A percentile compares a stretch with the other conserved stretches of the same genome.
phyloP scores from a whole-genome alignment of 805 yeast genomes.

The Zygoascus flipseniorum region DNA sequence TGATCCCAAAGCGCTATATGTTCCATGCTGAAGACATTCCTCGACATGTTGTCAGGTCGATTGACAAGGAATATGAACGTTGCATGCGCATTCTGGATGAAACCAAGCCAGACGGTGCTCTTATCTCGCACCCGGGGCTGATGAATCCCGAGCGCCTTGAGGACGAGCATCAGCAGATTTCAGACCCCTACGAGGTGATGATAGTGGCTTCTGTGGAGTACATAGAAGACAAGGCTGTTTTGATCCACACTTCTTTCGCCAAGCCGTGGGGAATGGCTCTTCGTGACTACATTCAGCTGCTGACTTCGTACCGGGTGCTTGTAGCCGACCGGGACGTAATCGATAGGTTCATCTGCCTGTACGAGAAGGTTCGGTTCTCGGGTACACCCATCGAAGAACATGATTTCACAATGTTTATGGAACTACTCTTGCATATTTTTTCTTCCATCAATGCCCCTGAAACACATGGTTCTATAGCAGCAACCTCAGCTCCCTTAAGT shows the following conservation, averaged over 20 bases:
- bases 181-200: constrained; percentile 22
- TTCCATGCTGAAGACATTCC: constrained; percentile 62
- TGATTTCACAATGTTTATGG: constrained; percentile 55
- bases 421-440: constrained; percentile 17
- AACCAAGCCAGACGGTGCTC: constrained; percentile 35
- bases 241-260: constrained; percentile 32
- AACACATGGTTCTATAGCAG: not conserved
- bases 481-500: not conserved
- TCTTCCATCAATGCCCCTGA: constrained; percentile 11
- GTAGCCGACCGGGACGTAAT: constrained; percentile 15
- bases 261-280: constrained; percentile 26
- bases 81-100: constrained; percentile 34
- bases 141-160: constrained; percentile 33
- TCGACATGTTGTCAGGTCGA: constrained; percentile 32
- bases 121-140: constrained; percentile 42
- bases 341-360: constrained; percentile 38
- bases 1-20: constrained; percentile 71
- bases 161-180: constrained; percentile 12
- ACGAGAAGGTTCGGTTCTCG: constrained; percentile 63
- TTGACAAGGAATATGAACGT: constrained; percentile 34
- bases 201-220: constrained; percentile 21
- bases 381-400: constrained; percentile 49
- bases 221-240: constrained; percentile 25
- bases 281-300: constrained; percentile 43
- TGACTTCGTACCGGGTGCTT: constrained; percentile 23